Base-by-base conservation (phyloP, 1,284 basidiomycete genomes). In the Vanrija humicola region DNA sequence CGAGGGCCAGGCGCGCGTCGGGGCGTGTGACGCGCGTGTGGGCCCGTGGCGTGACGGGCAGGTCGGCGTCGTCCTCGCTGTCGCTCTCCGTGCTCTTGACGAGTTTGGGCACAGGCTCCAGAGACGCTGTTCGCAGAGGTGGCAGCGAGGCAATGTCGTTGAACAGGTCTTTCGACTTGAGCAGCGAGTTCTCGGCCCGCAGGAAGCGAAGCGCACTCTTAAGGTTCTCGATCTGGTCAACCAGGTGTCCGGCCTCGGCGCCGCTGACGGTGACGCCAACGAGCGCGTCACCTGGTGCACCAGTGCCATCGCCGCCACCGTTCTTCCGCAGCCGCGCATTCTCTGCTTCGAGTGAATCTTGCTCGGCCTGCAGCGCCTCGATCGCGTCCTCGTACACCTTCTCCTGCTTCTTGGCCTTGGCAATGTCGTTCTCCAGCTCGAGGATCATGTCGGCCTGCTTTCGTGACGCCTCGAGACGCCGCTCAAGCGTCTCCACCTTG, bases 401-500 rank as follows among this genome's bases (percentile, higher is more conserved):
- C 73, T 95, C 90, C 68, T 94, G 89, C 72, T 89, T 89, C 70
- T 85, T 84, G 8, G 85, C 83, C 72, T 92, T 92, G 28, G 81
- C 77, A 1, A 98, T 80, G 64, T 94, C 87, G 28, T 74, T 79
- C 74, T 96, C 90, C 19, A 98, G 82, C 56, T 90, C 88, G 18
- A 81, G 77, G 52, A 97, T 88, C 21, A 83, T 79, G 58, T 98
- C 94, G 1, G 86, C 86, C 75, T 82, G 73, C 70, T 88, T 90
- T 80, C 91, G 93, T 57, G 86, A 86, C 1, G 84, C 83, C 70
- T 98, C 94, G 79, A 95, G 86, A 46, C 92, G 84, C 48, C 91
- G 85, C 70, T 95, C 90, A 82, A 98, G 88, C 8, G 95, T 83
- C 73, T 97, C 91, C 54, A 97, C 89, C 81, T 94, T 98, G 59